Conservation (phyloP, 2,329 filamentous ascomycete genomes). For the Taxawa tesnikishii region DNA sequence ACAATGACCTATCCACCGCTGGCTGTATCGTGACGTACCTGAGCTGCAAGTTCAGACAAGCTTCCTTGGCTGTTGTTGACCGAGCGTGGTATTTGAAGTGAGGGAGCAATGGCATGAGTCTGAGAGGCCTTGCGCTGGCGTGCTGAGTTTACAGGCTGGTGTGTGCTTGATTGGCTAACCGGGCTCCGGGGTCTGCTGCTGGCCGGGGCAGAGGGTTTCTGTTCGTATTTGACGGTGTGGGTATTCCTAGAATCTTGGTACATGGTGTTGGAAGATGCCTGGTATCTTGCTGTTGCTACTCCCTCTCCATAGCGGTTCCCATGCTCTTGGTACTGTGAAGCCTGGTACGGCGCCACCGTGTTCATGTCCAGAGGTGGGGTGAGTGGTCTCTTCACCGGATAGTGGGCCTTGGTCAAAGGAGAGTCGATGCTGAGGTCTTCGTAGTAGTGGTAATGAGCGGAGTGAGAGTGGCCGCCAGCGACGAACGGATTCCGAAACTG, state of each 20-base stretch:
- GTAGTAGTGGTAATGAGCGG: conserved; percentile 7
- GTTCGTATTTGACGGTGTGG: conserved; percentile 10
- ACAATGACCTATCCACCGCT: too few species aligned
- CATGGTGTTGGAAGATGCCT: conserved; percentile 9
- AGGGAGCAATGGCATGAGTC: conserved; percentile 30
- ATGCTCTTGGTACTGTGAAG: conserved; percentile 15
- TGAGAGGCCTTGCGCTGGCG: conserved; percentile 14
- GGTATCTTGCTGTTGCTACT: not conserved
- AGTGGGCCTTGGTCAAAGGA: conserved; percentile 8
- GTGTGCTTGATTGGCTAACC: not conserved
- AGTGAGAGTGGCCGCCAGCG: conserved; percentile 13
- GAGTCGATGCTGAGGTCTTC: conserved; percentile 10
- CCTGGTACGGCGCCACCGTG: conserved; percentile 10
- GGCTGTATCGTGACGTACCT: conserved; percentile 50
- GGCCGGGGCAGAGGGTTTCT: conserved; percentile 5
- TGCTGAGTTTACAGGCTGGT: not conserved
- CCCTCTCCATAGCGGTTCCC: conserved; percentile 13
- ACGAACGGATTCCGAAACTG: conserved; percentile 22
- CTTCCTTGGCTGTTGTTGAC: conserved; percentile 67
- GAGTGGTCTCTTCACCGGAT: conserved; percentile 12
- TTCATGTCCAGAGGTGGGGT: conserved; percentile 25
- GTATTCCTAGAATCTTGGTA: conserved; percentile 12
- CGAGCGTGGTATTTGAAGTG: conserved; percentile 59
- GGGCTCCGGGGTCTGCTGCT: conserved; percentile 8
- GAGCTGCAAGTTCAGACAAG: conserved; percentile 70